These are phyloP conservation scores for Maudiozyma serrabonitensis DNA, from an alignment of 805 yeast genomes.

Conservation along the genomic window DNA sequence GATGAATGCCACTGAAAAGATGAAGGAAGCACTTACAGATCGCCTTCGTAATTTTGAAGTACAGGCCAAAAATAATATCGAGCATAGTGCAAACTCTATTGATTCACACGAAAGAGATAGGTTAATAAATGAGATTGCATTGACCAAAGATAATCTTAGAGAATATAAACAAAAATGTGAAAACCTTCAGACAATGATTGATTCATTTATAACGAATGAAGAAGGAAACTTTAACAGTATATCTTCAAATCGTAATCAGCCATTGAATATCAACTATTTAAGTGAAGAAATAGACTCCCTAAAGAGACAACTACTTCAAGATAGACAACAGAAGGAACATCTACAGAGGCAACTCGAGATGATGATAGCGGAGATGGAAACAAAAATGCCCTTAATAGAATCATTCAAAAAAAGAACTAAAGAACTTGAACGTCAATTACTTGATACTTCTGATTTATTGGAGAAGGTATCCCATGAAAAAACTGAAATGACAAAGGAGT, in stretches of 20 bases:
- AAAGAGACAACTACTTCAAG: slow-evolving; percentile 57
- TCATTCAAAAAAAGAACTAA: slow-evolving; percentile 54
- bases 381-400: slow-evolving; percentile 64
- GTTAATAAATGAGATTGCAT: slow-evolving; percentile 26
- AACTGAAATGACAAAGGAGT: slow-evolving; percentile 28
- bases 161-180: slow-evolving; percentile 26
- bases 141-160: slow-evolving; percentile 21
- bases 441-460: slow-evolving; percentile 44
- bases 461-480: slow-evolving; percentile 46
- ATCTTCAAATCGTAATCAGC: background rate
- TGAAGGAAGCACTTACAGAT: slow-evolving; percentile 30
- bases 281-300: slow-evolving; percentile 27
- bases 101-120: slow-evolving; percentile 1
- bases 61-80: slow-evolving; percentile 43
- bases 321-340: slow-evolving; percentile 59
- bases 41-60: slow-evolving; percentile 32
- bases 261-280: background rate
- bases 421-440: slow-evolving; percentile 45
- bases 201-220: slow-evolving; percentile 29
- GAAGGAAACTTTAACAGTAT: background rate
- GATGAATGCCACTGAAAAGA: slow-evolving; percentile 50
- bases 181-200: slow-evolving; percentile 37
- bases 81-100: slow-evolving; percentile 13
- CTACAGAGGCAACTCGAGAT: slow-evolving; percentile 62
- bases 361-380: slow-evolving; percentile 67